phyloP scores from a whole-genome alignment of 305 asterid species.

The Rubia balearica region DNA sequence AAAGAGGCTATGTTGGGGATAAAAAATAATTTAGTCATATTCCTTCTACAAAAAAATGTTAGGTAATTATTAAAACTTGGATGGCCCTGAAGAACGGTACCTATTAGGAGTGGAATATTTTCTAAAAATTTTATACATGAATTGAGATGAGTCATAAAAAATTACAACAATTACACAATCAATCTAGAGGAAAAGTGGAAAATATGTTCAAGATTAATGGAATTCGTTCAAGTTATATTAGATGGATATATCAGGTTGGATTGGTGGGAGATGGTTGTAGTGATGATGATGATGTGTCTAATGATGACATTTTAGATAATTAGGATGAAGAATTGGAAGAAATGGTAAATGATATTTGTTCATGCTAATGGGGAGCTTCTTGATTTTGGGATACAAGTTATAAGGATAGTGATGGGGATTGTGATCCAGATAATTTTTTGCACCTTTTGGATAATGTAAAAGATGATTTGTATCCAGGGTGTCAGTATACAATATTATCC shows the following conservation, averaged over 20 bases:
- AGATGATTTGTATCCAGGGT: neutral
- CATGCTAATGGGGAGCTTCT: neutral
- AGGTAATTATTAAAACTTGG: too few relatives aligned
- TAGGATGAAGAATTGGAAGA: neutral
- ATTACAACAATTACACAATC: neutral
- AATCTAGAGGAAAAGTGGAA: neutral
- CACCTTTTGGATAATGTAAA: neutral
- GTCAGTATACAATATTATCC: neutral
- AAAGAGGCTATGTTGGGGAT: too few relatives aligned
- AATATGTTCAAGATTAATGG: neutral
- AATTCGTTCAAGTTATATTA: neutral
- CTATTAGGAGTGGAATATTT: too few relatives aligned
- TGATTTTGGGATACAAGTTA: neutral
- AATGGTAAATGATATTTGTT: neutral
- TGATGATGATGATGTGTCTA: neutral
- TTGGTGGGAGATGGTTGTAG: neutral
- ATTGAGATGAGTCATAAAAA: too few relatives aligned
- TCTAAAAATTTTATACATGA: too few relatives aligned
- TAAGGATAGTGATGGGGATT: neutral
- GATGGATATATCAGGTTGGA: neutral
- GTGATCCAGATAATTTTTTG: neutral
- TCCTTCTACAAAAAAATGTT: too few relatives aligned
- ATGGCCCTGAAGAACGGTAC: too few relatives aligned
- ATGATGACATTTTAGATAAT: too few relatives aligned
- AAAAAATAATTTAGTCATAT: too few relatives aligned